Evolutionary conservation across 2,329 filamentous ascomycete species (phyloP).

Genomic region (Aspergillus sp.): DNA sequence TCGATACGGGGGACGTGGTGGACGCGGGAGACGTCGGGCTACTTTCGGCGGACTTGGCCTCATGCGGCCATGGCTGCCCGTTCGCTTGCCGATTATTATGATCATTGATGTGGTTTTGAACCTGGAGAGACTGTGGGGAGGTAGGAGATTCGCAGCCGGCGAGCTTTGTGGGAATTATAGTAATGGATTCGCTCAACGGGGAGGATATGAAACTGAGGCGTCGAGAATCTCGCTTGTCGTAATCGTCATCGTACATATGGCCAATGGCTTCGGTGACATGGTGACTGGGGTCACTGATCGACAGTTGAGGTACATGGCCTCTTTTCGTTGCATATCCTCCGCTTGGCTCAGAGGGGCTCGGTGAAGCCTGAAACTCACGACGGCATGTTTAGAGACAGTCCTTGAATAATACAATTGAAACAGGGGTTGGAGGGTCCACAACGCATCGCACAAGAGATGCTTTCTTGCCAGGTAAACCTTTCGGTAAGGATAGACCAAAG

Average conservation of each 20-base stretch:
- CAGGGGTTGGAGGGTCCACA: conserved; percentile 4
- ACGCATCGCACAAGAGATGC: background rate
- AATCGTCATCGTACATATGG: conserved; percentile 80
- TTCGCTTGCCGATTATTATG: conserved; percentile 32
- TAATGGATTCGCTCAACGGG: conserved; percentile 47
- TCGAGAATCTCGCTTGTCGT: conserved; percentile 62
- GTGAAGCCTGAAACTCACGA: conserved; percentile 40
- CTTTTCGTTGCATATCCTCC: conserved; percentile 55
- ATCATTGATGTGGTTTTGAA: conserved; percentile 39
- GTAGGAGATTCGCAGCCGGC: conserved; percentile 30
- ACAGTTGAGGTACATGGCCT: conserved; percentile 63
- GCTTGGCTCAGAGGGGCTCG: conserved; percentile 42
- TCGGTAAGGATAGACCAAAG: background rate
- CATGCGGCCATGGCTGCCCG: conserved; percentile 33
- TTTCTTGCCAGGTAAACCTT: background rate
- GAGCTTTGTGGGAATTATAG: conserved; percentile 39
- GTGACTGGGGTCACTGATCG: conserved; percentile 84
- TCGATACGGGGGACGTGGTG: conserved; percentile 58
- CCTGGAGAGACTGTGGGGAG: conserved; percentile 31
- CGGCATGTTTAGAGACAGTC: conserved; percentile 12
- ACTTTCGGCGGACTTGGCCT: conserved; percentile 42
- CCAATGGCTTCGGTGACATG: conserved; percentile 94
- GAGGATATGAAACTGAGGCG: conserved; percentile 73
- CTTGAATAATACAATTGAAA: background rate
- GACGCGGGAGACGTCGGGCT: conserved; percentile 58